Base-by-base conservation (phyloP, 805 yeast species). In the Scheffersomyces amazonensis region DNA sequence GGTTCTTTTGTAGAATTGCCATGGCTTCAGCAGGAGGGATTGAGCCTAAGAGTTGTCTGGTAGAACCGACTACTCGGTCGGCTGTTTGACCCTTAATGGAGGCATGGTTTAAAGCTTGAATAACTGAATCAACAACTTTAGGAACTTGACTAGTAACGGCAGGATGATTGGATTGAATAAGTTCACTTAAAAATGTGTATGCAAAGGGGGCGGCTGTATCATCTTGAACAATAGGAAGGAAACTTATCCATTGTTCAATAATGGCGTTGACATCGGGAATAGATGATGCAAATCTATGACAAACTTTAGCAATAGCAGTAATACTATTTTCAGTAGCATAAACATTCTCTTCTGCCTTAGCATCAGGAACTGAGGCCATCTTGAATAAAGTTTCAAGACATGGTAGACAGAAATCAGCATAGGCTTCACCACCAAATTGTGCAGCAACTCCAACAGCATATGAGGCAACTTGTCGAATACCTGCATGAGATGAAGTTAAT, bases 141-240 rank as follows among this genome's bases (percentile, higher is more conserved):
- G 83, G 81, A 5, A 79, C 60, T 43, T 81, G 80, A n/a, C 57
- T 57, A 15, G 64, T 56, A 24, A 87, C 76, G 3, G 75, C 66
- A 2, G 65, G 56, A 44, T 87, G 89, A 36, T 77, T 74, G 37
- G 72, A 73, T 35, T 81, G 82, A 30, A 89, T 82, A 53, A 90
- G 68, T 43, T 83, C 84, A 7, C 81, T 66, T 47, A 90, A 68
- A 56, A 87, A 90, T 49, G 75, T 71, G 64, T 88, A 93, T 15
- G 87, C 80, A 59, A 75, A 87, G 12, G 88, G 80, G 3, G 97
- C 97, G 4, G 95, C 95, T 48, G 86, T 93, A 30, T 80, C 84
- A 58, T 93, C 97, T 49, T 80, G 84, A 16, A 81, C 62, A 30
- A 91, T 76, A 16, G 98, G 99, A 48, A 93, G 75, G 9, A 87